phyloP scores from a whole-genome alignment of 2,329 filamentous ascomycete species.

The Cladosporium sp. region DNA sequence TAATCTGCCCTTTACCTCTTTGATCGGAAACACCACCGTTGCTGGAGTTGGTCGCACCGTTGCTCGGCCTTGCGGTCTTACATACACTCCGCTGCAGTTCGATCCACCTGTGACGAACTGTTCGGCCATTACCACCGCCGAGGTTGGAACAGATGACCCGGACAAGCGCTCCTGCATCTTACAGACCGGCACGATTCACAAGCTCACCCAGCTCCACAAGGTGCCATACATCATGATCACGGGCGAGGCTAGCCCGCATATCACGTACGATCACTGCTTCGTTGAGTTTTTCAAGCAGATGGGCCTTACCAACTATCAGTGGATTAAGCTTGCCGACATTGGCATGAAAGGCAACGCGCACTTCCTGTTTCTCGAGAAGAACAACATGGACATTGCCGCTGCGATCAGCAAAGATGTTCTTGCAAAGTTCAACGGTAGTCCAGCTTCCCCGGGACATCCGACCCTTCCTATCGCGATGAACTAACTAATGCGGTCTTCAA shows the following conservation, averaged over 20 bases:
- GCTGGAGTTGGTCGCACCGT: constrained; percentile 20
- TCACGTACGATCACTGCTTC: constrained; percentile 57
- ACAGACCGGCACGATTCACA: constrained; percentile 38
- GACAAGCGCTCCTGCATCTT: constrained; percentile 38
- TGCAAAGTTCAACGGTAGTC: not conserved
- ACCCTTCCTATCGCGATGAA: not conserved
- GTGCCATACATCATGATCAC: constrained; percentile 55
- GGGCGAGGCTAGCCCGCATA: constrained; percentile 55
- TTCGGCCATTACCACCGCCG: constrained; percentile 29
- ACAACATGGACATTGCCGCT: constrained; percentile 47
- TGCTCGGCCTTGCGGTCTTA: constrained; percentile 37
- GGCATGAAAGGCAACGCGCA: constrained; percentile 57
- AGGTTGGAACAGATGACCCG: constrained; percentile 27
- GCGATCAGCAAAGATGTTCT: not conserved
- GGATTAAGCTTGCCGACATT: constrained; percentile 46
- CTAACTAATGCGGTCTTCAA: not conserved
- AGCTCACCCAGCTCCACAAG: constrained; percentile 50
- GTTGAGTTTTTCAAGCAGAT: constrained; percentile 55
- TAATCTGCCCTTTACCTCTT: constrained; percentile 51
- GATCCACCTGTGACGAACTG: constrained; percentile 34
- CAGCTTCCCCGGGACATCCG: not conserved
- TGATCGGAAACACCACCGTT: constrained; percentile 25
- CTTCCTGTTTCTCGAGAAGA: constrained; percentile 56
- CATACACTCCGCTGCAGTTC: constrained; percentile 37
- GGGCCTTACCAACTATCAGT: constrained; percentile 46